Evolutionary conservation across 176 grass and related monocot genomes (phyloP), one percentile per base, ranked within the genome.

Genomic region (Eragrostis nindensis): DNA sequence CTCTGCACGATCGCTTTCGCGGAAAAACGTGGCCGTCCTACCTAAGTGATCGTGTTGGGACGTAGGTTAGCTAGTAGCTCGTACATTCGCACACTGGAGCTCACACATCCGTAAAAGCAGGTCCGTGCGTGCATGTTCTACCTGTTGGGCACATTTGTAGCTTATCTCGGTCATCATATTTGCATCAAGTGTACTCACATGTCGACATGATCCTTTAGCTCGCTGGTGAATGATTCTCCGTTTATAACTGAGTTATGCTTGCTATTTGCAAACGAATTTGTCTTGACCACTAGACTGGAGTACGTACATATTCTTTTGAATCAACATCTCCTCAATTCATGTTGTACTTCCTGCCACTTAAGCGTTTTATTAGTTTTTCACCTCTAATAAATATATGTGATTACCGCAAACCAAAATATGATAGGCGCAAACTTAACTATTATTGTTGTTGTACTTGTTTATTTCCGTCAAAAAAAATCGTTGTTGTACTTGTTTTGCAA

Each of bases 11-110:
- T 78, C 75, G 27, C 60, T 78, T 49, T 78, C 75, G 42, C 6
- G 41, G 74, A 77, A 32, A 77, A 77, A 46, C 74, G 9, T 47
- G 57, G 57, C 74, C 57, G 40, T 62, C 41, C 27, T 29, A 10
- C 25, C 14, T 6, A 3, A 36, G 13, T 5, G 24, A 19, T 50
- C 1, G 22, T 44, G 67, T 8, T 15, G n/a, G 16, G 7, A 27
- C 6, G 27, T 64, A 26, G 5, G 65, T 19, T 44, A 68, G 66
- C 32, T 5, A 11, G 18, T 67, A 42, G 65, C 39, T 68, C 9
- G 66, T 59, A 24, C n/a, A 2, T 3, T 59, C 8, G 55, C 2
- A 10, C 57, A 61, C 57, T 61, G 25, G 57, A 14, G 57, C 57
- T 27, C 22, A 44, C 42, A 27, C 24, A 61, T 61, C 3, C 14